Base-by-base conservation (phyloP, 73 alveolate genomes). In the Diophrys appendiculata region DNA sequence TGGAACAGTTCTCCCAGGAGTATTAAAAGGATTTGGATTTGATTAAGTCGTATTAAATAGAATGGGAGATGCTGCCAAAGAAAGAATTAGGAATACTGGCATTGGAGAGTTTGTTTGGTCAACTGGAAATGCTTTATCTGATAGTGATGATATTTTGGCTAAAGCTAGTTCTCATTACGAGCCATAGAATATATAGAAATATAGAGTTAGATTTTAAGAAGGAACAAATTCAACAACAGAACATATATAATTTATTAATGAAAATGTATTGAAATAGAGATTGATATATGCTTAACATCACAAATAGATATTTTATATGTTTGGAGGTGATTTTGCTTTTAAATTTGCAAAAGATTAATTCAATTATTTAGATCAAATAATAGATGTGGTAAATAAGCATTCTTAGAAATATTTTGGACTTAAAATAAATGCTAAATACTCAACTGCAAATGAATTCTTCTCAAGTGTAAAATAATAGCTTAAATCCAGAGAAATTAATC, bases 281-380 rank as follows among this genome's bases (percentile, higher is more conserved):
- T 18, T 43, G 18, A 43, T 43, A 18, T 43, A 43, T 18, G 5
- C 60, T 43, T 43, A 43, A 43, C 5, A 18, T 11, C 60, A 43
- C 18, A 18, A 18, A 18, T 18, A 43, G 18, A 18, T 43, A 5
- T 18, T 43, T 43, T 18, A 11, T 43, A 5, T 43, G 5, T 81
- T 81, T 72, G 89, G 89, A 53, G 83, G 72, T 81, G 89, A 81
- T 53, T 81, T 81, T 29, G 60, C 82, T 13, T 81, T 52, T 54
- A 28, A 2, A 72, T 55, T 26, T 2, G 76, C 83, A 5, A 25
- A 52, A 28, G 65, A 54, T 1, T 54, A 54, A 2, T 81, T 72
- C 32, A 2, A 54, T 26, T 81, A 54, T 32, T 68, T 81, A 13
- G 78, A 72, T 26, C 11, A 81, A 32, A 33, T 81, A 5, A 22